These are phyloP conservation scores for Penicillium odoratum DNA, from an alignment of 495 filamentous ascomycete genomes.

Conservation along the genomic window DNA sequence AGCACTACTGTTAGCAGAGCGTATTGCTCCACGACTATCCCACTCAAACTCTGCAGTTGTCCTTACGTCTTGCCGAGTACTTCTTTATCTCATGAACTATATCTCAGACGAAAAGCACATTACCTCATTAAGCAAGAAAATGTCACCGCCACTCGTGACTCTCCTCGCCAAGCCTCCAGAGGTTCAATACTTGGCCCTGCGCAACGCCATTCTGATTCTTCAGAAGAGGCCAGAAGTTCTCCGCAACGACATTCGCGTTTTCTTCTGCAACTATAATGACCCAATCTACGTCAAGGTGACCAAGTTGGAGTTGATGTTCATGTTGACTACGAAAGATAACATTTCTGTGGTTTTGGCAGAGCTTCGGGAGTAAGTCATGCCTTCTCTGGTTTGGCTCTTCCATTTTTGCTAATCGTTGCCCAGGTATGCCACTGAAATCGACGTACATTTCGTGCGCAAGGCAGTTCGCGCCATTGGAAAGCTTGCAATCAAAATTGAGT, in stretches of 20 bases:
- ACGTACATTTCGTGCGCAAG: conserved; percentile 97
- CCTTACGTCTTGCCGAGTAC: conserved; percentile 90
- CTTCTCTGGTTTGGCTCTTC: neutral
- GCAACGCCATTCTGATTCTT: conserved; percentile 92
- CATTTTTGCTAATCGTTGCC: conserved; percentile 6
- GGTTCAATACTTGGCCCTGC: conserved; percentile 92
- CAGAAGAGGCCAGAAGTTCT: conserved; percentile 93
- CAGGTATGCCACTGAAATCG: conserved; percentile 94
- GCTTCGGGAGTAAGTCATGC: conserved; percentile 70
- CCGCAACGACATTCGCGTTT: conserved; percentile 94
- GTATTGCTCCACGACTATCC: conserved; percentile 88
- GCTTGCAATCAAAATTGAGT: conserved; percentile 98
- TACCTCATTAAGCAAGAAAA: conserved; percentile 81
- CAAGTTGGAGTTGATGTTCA: conserved; percentile 98
- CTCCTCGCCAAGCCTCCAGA: conserved; percentile 94
- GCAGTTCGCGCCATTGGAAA: conserved; percentile 97
- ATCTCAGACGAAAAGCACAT: conserved; percentile 93
- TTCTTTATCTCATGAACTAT: conserved; percentile 99
- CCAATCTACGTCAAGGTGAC: conserved; percentile 99
- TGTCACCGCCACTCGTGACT: conserved; percentile 94
- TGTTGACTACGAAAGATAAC: conserved; percentile 95
- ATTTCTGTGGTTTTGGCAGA: conserved; percentile 95
- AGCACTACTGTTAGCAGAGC: conserved; percentile 85
- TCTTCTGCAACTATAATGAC: conserved; percentile 99
- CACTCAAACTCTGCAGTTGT: conserved; percentile 97